Evolutionary conservation across 305 asterid genomes (phyloP), one percentile per base, ranked within the genome.

Genomic region (Striga hermonthica): DNA sequence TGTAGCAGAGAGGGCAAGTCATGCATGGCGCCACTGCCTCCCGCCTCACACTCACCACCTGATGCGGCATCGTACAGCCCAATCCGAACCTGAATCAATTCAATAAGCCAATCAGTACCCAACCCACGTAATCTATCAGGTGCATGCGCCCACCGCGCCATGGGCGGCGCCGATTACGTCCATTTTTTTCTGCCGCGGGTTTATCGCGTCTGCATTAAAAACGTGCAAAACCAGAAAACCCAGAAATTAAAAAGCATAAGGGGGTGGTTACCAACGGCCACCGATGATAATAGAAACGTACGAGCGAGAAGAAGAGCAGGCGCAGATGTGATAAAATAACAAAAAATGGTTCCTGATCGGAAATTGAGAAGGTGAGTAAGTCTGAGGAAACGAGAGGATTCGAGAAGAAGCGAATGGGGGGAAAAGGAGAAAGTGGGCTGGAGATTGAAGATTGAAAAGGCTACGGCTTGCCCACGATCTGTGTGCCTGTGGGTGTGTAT

Each of bases 1-100:
- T 81, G 71, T 80, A 74, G 76, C 98, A 91, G 72, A 91, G 83
- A 50, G 87, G 89, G 80, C 98, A 91, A 72, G 93, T 91, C 95
- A 91, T 87, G 98, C 96, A 87, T 85, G 98, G 86, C 81, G 75
- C 86, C 79, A 89, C 76, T 69, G 81, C 75, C 63, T 84, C 91
- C 72, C 90, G 82, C 81, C 69, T 78, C 70, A 86, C 87, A 68
- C 70, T 80, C 78, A 77, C 88, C 74, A 73, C 82, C 82, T 81
- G 88, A 69, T 84, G 86, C 87, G 91, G 79, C 98, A 87, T 89
- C 87, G 67, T 78, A 65, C 55, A 22, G 15, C 35, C 63, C 65
- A 75, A 71, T 76, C 68, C 75, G 66, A 75, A 52, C 82, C 77
- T 6, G 55, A 82, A 69, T 72, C 82, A 60, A 69, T 45, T 12